Evolutionary conservation across 768 basidiomycete genomes (phyloP).

Genomic region (Lentinula sp.): DNA sequence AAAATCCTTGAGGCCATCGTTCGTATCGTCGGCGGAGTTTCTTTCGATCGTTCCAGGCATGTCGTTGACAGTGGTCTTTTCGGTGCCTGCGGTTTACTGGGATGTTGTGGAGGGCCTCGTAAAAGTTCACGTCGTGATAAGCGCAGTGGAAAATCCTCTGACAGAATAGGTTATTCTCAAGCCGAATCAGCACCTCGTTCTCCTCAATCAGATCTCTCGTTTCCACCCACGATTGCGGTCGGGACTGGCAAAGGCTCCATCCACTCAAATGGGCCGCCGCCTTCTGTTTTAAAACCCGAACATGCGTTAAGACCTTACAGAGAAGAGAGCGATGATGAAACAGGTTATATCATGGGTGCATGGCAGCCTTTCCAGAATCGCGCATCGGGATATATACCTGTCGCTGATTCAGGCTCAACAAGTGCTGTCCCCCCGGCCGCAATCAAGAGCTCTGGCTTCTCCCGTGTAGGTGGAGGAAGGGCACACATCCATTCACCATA

Average conservation of each 20-base stretch:
- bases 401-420: conserved; percentile 29
- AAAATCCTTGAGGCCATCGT: conserved; percentile 83
- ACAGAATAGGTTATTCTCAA: conserved; percentile 2
- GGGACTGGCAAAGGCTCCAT: conserved; percentile 37
- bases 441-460: conserved; percentile 56
- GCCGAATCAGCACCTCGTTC: conserved; percentile 1
- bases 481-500: conserved; percentile 86
- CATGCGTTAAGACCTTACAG: conserved; percentile 71
- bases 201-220: conserved; percentile 23
- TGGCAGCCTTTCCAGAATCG: conserved; percentile 66
- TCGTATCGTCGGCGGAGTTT: conserved; percentile 68
- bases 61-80: conserved; percentile 83
- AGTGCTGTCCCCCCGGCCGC: conserved; percentile 18
- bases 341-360: conserved; percentile 89
- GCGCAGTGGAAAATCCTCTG: conserved; percentile 5
- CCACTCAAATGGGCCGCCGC: conserved; percentile 49
- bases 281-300: conserved; percentile 73
- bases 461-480: conserved; percentile 81
- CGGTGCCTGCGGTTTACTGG: conserved; percentile 71
- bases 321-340: conserved; percentile 77
- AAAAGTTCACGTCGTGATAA: conserved; percentile 22
- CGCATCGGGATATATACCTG: conserved; percentile 40
- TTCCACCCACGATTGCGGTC: conserved; percentile 34
- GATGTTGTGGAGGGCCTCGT: conserved; percentile 50
- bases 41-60: conserved; percentile 80